Evolutionary conservation across 495 filamentous ascomycete species (phyloP), one percentile per base, ranked within the genome.

Genomic region (Aspergillus nidulans): DNA sequence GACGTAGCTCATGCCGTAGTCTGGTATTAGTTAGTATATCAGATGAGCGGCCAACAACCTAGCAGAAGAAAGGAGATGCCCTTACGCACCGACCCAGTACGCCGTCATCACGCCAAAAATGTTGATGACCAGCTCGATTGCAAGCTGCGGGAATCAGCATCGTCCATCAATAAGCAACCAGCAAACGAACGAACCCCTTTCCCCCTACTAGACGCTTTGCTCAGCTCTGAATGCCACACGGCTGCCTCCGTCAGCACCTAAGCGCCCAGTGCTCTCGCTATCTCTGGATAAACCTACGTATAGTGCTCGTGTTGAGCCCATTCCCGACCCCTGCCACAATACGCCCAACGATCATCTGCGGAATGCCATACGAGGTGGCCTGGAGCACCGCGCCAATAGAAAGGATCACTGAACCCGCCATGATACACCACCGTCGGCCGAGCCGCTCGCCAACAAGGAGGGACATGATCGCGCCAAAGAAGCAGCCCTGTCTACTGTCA

Each of bases 111-210:
- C 66, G 32, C 69, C 81, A 47, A 82, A 78, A 52, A 86, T 85
- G 59, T 85, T 86, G 63, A 84, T 70, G 5, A 78, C 77, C 66
- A 85, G 70, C 61, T 87, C 83, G 25, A 86, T 78, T 38, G 67
- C 67, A 34, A 70, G 56, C 67, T 70, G 52, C 10, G 41, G 2
- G n/a, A 2, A 21, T 64, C 42, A 64, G 46, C 30, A 34, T 12
- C 4, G n/a, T n/a, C n/a, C 13, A 40, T 23, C 18, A 2, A 38
- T 41, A 15, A 38, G 6, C 4, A 18, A 47, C 18, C 28, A 23
- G 26, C 8, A 24, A n/a, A 9, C 1, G 18, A 18, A 60, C 83
- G 64, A 49, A 86, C 78, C 30, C 85, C 73, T 62, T 81, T 81
- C 41, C 85, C 85, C 63, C 85, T 76, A 70, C 78, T 82, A 13